Evolutionary conservation across 306 rosid species (phyloP).

Genomic region (Cucumis melo): DNA sequence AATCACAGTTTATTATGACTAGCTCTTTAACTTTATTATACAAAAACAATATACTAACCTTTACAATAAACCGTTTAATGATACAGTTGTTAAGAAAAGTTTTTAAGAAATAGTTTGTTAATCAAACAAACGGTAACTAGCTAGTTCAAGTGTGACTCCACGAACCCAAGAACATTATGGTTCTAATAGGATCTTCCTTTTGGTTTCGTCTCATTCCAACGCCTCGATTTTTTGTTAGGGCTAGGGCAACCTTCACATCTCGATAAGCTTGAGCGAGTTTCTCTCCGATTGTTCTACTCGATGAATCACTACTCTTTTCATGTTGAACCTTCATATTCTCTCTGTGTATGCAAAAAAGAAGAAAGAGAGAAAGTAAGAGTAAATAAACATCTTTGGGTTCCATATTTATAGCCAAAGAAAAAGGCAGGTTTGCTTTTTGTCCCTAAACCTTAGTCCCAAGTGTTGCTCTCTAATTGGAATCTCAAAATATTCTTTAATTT

Average conservation of each 20-base stretch:
- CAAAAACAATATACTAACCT: not conserved
- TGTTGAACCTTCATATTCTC: slow-evolving; percentile 15
- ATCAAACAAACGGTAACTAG: no score
- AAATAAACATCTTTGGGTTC: not conserved
- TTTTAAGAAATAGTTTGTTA: not conserved
- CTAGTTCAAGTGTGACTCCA: slow-evolving; percentile 28
- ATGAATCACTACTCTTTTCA: slow-evolving; percentile 6
- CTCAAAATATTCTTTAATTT: not conserved
- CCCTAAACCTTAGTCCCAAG: no score
- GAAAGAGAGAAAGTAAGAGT: not conserved
- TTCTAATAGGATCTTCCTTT: slow-evolving; percentile 37
- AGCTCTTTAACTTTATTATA: no score
- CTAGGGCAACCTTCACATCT: slow-evolving; percentile 12
- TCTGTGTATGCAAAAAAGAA: not conserved
- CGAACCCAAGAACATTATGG: slow-evolving; percentile 39
- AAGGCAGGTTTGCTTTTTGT: not conserved
- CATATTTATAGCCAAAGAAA: slow-evolving; percentile 2
- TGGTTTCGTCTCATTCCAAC: slow-evolving; percentile 19
- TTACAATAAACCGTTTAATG: not conserved
- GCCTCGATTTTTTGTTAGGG: not conserved
- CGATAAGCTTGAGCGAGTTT: slow-evolving; percentile 15
- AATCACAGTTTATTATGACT: not conserved
- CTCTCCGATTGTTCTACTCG: slow-evolving; percentile 17
- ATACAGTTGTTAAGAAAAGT: not conserved
- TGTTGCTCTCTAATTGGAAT: not conserved